phyloP scores from a whole-genome alignment of 1,284 basidiomycete genomes.

The Psilocybe mexicana region DNA sequence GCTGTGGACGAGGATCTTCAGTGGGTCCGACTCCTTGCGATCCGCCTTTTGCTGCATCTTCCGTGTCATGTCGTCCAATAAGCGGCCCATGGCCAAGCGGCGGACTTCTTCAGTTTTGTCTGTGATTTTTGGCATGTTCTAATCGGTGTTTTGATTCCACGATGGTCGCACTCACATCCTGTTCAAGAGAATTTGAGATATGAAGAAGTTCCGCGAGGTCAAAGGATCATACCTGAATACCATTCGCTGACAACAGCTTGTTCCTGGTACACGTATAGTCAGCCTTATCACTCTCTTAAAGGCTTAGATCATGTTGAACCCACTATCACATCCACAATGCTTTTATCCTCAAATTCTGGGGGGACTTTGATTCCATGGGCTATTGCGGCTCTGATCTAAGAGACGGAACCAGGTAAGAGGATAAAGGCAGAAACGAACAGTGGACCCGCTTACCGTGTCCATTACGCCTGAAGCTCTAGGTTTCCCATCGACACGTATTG shows the following conservation, averaged over 20 bases:
- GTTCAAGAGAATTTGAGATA: background rate
- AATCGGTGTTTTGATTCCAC: background rate
- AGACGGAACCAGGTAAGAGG: background rate
- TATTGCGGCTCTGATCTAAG: constrained; percentile 62
- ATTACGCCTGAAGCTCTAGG: constrained; percentile 80
- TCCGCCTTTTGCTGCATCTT: constrained; percentile 63
- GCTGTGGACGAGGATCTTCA: constrained; percentile 67
- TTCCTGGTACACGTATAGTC: constrained; percentile 46
- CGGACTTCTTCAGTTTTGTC: constrained; percentile 77
- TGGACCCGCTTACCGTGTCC: constrained; percentile 59
- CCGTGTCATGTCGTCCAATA: constrained; percentile 61
- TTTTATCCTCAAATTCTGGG: constrained; percentile 65
- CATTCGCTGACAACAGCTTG: constrained; percentile 76
- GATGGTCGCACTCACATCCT: constrained; percentile 42
- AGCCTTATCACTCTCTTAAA: background rate
- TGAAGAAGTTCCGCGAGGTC: background rate
- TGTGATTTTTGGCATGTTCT: constrained; percentile 26
- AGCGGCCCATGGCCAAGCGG: constrained; percentile 73
- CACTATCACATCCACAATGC: constrained; percentile 59
- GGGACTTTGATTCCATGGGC: constrained; percentile 74
- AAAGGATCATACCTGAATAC: constrained; percentile 60
- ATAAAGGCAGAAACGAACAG: background rate
- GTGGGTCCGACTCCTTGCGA: constrained; percentile 43
- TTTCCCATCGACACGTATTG: constrained; percentile 73
- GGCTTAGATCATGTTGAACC: constrained; percentile 24